phyloP scores from a whole-genome alignment of 2,329 filamentous ascomycete species.

The Thelonectria blattea region DNA sequence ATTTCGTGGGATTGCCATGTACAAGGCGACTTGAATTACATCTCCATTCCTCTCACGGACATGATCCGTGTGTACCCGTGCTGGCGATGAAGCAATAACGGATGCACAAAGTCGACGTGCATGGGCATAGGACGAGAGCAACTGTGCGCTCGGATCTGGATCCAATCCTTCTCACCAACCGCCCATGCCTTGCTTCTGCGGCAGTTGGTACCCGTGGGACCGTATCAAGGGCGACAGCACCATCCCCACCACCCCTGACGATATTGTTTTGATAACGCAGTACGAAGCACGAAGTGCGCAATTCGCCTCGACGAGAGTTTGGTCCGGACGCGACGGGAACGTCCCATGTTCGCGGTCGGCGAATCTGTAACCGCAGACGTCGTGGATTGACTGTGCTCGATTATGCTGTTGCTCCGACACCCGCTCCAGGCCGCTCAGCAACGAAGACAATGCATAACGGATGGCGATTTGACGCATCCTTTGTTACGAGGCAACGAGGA shows the following conservation, averaged over 20 bases:
- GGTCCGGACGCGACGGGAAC: not conserved
- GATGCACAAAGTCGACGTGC: not conserved
- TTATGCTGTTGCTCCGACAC: constrained; percentile 18
- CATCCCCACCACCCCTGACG: constrained; percentile 13
- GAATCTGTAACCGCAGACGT: constrained; percentile 16
- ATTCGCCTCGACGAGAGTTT: not conserved
- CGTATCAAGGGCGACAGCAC: constrained; percentile 10
- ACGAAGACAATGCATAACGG: constrained; percentile 9
- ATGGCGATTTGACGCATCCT: constrained; percentile 8
- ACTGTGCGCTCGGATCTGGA: constrained; percentile 26
- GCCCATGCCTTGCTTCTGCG: constrained; percentile 14
- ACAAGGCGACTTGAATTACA: not conserved
- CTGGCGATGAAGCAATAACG: constrained; percentile 2
- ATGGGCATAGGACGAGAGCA: not conserved
- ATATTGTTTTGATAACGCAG: constrained; percentile 13
- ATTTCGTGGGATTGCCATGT: constrained; percentile 8
- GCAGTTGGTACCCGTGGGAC: constrained; percentile 23
- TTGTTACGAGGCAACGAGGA: constrained; percentile 17
- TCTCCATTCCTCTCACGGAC: constrained; percentile 2
- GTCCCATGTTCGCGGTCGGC: no score
- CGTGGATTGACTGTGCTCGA: constrained; percentile 5
- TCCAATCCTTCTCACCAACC: constrained; percentile 14
- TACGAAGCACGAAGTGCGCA: constrained; percentile 3
- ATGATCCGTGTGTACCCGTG: not conserved
- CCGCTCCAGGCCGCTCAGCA: constrained; percentile 11